Evolutionary conservation across 768 basidiomycete genomes (phyloP), one percentile per base, ranked within the genome.

Genomic region (Leccinellum albellum): DNA sequence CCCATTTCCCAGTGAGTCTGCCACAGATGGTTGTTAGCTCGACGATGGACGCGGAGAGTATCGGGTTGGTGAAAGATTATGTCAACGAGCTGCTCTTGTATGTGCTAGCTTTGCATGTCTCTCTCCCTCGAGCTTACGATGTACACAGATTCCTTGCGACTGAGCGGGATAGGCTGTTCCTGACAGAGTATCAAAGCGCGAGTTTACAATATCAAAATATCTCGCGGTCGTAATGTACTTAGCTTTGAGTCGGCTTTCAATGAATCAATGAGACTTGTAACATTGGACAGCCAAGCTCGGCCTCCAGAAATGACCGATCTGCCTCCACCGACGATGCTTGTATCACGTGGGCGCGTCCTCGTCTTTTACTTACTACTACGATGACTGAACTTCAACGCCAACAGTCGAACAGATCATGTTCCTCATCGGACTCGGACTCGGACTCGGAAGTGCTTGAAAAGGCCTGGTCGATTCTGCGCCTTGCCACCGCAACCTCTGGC

Each of bases 1-100:
- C 32, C 23, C n/a, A 26, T 42, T 51, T 17, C n/a, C 37, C 60
- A 97, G 96, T 98, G 72, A 93, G 88, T 61, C 78, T 98, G 37
- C 97, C 96, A 1, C 83, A 85, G 63, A 94, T 97, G 84, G 87
- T 98, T 31, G 85, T 88, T 1, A 86, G 82, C 60, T 94, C 95
- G 14, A 85, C 83, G n/a, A 86, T 98, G 79, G 96, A 99, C 67
- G 76, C 84, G 3, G 94, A 96, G 68, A 91, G 90, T 13, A 87
- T 95, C 20, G 75, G 74, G 23, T 77, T 97, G 7, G 82, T 99
- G 14, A 78, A 88, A 59, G 95, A 98, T 63, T 94, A 98, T 71
- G 86, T 92, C 59, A 89, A 90, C 57, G 94, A 97, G 68, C 76
- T 99, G 57, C 78, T 98, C 65, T 73, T 74, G 94, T 97, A 58